phyloP scores from a whole-genome alignment of 352 stramenopile genomes.

The Pythium sukuiense region DNA sequence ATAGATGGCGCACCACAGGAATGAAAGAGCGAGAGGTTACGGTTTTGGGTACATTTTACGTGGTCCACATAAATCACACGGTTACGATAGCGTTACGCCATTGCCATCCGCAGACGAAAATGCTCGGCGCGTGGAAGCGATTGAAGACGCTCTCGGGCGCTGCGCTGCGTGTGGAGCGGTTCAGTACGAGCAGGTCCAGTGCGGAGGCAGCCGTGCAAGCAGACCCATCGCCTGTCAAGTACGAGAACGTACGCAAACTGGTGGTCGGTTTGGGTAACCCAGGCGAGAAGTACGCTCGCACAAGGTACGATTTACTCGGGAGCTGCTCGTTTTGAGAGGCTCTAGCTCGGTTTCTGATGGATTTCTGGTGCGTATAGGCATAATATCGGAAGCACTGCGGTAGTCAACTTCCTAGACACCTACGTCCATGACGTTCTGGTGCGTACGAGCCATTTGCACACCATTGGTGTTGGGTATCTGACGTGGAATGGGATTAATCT shows the following conservation, averaged over 20 bases:
- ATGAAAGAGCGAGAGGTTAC: not conserved
- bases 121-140: constrained; percentile 23
- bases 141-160: constrained; percentile 26
- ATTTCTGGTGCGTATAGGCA: constrained; percentile 38
- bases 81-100: constrained; percentile 6
- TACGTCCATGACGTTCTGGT: constrained; percentile 69
- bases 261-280: constrained; percentile 86
- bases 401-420: constrained; percentile 66
- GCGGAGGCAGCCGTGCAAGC: not conserved
- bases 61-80: constrained; percentile 12
- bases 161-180: constrained; percentile 13
- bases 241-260: constrained; percentile 76
- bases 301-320: constrained; percentile 36
- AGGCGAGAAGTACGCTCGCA: constrained; percentile 79
- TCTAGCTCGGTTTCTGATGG: not conserved
- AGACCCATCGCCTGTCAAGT: constrained; percentile 34
- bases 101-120: not conserved
- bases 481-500: not conserved
- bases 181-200: constrained; percentile 5
- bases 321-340: not conserved
- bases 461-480: not conserved
- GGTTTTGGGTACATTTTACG: constrained; percentile 15
- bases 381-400: constrained; percentile 73
- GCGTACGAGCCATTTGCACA: not conserved
- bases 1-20: constrained; percentile 1